These are phyloP conservation scores for Ceratocystis cubensis DNA, from an alignment of 2,329 filamentous ascomycete species.

Conservation along the genomic window DNA sequence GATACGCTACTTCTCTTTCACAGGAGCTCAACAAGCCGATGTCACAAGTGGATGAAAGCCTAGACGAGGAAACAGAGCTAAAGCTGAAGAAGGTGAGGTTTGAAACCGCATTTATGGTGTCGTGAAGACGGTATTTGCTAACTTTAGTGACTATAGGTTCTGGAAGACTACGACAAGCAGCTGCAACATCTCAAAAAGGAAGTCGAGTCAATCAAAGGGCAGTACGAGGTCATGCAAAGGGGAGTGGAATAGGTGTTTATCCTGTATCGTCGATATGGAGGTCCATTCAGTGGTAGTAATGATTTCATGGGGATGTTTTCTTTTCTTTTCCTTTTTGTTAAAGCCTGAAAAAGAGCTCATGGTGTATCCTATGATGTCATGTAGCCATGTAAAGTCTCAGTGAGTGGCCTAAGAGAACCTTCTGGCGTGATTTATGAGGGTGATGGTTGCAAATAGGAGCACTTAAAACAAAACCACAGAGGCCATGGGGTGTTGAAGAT, in stretches of 20 bases:
- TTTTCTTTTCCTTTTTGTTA: background rate
- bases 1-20: constrained; percentile 58
- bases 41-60: constrained; percentile 39
- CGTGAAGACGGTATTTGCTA: background rate
- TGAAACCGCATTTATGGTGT: background rate
- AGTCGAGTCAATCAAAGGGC: constrained; percentile 48
- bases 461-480: background rate
- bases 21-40: constrained; percentile 60
- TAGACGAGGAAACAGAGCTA: constrained; percentile 58
- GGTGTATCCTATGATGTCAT: background rate
- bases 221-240: constrained; percentile 44
- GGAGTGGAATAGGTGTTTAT: constrained; percentile 22
- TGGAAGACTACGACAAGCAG: constrained; percentile 73
- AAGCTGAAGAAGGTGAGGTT: constrained; percentile 59
- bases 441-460: background rate
- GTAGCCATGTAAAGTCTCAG: background rate
- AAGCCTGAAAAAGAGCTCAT: background rate
- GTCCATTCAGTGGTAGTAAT: background rate
- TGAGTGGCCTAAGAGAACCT: background rate
- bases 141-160: constrained; percentile 40
- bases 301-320: background rate
- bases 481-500: background rate
- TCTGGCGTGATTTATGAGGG: background rate
- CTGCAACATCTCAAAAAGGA: constrained; percentile 63
- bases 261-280: background rate